Evolutionary conservation across 768 basidiomycete genomes (phyloP), one percentile per base, ranked within the genome.

Genomic region (Daedaleopsis sinensis): DNA sequence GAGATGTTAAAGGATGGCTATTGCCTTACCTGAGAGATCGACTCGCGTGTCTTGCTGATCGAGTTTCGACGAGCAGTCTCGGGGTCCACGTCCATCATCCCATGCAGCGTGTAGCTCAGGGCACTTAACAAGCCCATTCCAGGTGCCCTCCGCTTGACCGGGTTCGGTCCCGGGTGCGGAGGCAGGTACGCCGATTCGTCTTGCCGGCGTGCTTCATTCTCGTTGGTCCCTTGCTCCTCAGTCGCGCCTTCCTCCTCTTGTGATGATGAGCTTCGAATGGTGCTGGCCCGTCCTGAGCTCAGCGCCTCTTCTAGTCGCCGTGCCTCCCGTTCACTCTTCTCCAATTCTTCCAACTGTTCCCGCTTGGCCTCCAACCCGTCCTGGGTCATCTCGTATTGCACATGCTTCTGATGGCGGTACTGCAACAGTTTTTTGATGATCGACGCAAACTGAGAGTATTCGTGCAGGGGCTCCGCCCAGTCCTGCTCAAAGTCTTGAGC

Each of bases 71-170:
- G 80, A 6, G 96, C 96, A 18, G 91, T 93, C 78, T 98, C 97
- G 3, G 97, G 97, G 76, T 99, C 97, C 18, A 92, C 92, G 67
- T 99, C 97, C 89, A 99, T 98, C 88, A 98, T 96, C 5, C 96
- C 96, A 67, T 96, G 94, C 57, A 99, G 73, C 23, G 95, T 96
- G 75, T 97, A 96, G 70, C 90, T 94, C 46, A 99, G 78, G 16
- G 97, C 97, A 67, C 88, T 94, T 38, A 99, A 69, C 23, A 99
- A 77, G 19, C 93, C 95, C 82, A 92, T 92, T 8, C 91, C 91
- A 56, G 91, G 89, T 13, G 87, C 77, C 58, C 84, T 82, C 55
- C 82, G 76, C 71, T 81, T 80, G 37, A 82, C 77, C 55, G 89
- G 89, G 67, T 82, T 91, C 16, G 89, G 87, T 7, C 89, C 90